Conservation (phyloP, 345 rosid genomes). For the Hypericum perforatum region DNA sequence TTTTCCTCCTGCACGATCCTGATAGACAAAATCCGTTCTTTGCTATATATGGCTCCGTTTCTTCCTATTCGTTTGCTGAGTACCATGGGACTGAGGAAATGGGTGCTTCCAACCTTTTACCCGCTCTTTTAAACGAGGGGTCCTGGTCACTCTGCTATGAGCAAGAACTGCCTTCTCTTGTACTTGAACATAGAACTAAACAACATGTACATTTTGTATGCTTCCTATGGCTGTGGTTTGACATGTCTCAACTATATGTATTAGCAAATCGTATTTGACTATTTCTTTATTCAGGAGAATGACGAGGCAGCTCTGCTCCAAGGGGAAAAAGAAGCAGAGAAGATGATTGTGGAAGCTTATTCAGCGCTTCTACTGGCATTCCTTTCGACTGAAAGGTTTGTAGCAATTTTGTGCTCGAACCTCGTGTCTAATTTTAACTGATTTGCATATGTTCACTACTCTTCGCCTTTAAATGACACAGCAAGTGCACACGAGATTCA, state of each 20-base stretch:
- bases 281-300: conserved; percentile 26
- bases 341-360: conserved; percentile 96
- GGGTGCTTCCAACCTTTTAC: no score
- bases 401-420: not conserved
- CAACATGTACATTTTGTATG: no score
- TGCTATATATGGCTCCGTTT: no score
- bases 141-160: no score
- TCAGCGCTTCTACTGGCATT: conserved; percentile 91
- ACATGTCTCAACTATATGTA: not conserved
- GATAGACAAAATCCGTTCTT: no score
- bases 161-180: no score
- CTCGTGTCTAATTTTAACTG: not conserved
- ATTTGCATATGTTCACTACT: conserved; percentile 4
- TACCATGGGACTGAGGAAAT: no score
- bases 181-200: no score
- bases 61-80: no score
- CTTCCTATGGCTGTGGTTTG: no score
- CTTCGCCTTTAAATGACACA: conserved; percentile 28
- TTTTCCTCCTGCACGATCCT: no score
- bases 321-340: conserved; percentile 97
- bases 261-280: not conserved
- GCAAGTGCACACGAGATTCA: conserved; percentile 59
- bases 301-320: conserved; percentile 68
- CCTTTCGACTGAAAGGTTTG: conserved; percentile 91
- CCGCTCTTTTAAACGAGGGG: no score